These are phyloP conservation scores for Sporisorium graminicola DNA, from an alignment of 1,284 basidiomycete species.

Conservation along the genomic window DNA sequence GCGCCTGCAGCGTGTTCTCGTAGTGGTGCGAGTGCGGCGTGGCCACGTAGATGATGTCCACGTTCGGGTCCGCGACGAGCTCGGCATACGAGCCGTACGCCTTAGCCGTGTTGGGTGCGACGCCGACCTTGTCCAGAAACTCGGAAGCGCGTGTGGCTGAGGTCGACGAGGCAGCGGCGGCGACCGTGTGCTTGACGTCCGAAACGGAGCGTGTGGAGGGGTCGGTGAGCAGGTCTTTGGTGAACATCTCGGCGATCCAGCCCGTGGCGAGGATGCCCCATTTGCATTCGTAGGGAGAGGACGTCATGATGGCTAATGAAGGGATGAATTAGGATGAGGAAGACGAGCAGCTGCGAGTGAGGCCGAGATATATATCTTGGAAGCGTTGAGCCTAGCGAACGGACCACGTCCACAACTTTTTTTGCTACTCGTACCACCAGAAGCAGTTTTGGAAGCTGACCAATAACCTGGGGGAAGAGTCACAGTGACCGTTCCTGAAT, in stretches of 20 bases:
- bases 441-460: background rate
- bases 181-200: conserved; percentile 82
- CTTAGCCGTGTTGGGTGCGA: conserved; percentile 73
- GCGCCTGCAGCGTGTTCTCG: conserved; percentile 80
- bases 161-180: conserved; percentile 79
- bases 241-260: conserved; percentile 66
- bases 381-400: background rate
- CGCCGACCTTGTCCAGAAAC: conserved; percentile 75
- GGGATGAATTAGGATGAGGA: background rate
- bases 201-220: conserved; percentile 74
- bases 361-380: background rate
- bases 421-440: background rate
- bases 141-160: conserved; percentile 77
- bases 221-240: conserved; percentile 70
- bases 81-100: conserved; percentile 83
- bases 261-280: conserved; percentile 64
- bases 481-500: background rate
- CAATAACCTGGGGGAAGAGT: background rate
- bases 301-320: conserved; percentile 1
- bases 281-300: conserved; percentile 36
- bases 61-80: conserved; percentile 79
- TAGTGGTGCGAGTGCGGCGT: conserved; percentile 90
- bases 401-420: background rate
- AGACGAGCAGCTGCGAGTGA: background rate
- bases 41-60: conserved; percentile 73